Evolutionary conservation across 192 early-diverging fungal genomes (phyloP).

Genomic region (Paraglomus brasilianum): DNA sequence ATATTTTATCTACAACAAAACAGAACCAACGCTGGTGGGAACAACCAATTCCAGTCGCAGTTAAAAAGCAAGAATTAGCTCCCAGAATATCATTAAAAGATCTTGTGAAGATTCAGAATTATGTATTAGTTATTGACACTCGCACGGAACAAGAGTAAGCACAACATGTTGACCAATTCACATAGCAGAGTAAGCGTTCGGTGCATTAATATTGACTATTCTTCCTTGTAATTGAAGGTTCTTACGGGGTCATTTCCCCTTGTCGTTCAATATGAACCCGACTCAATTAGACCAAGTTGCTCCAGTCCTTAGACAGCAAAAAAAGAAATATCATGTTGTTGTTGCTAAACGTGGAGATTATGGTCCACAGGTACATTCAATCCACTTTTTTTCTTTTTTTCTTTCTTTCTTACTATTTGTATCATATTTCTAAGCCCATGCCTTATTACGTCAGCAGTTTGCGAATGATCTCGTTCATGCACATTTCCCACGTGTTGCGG

Average conservation of each 20-base stretch:
- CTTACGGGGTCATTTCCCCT: slow-evolving; percentile 52
- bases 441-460: slow-evolving; percentile 39
- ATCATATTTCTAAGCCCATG: not conserved
- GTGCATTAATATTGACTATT: not conserved
- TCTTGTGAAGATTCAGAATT: slow-evolving; percentile 42
- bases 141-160: slow-evolving; percentile 55
- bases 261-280: slow-evolving; percentile 50
- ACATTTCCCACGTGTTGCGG: slow-evolving; percentile 45
- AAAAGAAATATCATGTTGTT: slow-evolving; percentile 55
- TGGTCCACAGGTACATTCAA: slow-evolving; percentile 50
- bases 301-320: slow-evolving; percentile 45
- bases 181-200: not conserved
- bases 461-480: slow-evolving; percentile 45
- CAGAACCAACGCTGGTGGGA: slow-evolving; percentile 49
- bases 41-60: slow-evolving; percentile 46
- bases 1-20: not conserved
- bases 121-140: slow-evolving; percentile 58
- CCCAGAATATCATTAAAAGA: slow-evolving; percentile 56
- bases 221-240: slow-evolving; percentile 38
- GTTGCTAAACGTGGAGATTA: slow-evolving; percentile 43
- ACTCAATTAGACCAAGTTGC: slow-evolving; percentile 44
- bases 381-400: not conserved
- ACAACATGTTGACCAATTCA: not conserved
- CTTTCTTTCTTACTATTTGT: not conserved
- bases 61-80: slow-evolving; percentile 51